Evolutionary conservation across 2,329 filamentous ascomycete species (phyloP).

Genomic region (Fragosphaeria purpurea): DNA sequence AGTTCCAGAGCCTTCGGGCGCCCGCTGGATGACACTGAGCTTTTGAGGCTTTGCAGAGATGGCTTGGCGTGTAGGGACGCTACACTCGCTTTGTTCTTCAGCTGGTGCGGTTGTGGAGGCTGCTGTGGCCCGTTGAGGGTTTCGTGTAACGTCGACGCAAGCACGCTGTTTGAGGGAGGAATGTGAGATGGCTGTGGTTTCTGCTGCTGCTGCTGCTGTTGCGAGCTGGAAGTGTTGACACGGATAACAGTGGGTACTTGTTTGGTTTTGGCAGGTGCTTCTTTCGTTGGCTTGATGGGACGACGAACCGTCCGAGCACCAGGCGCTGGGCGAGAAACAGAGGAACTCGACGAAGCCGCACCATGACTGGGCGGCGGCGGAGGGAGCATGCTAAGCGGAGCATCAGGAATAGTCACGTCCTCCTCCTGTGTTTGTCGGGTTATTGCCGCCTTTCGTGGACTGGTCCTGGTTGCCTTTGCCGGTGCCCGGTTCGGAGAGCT

Average conservation of each 20-base stretch:
- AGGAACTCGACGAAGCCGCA: background rate
- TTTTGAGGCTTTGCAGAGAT: constrained; percentile 53
- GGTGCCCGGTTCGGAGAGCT: constrained; percentile 27
- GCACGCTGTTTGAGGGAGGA: constrained; percentile 46
- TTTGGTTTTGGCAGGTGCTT: constrained; percentile 47
- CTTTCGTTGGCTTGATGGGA: constrained; percentile 53
- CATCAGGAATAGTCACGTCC: constrained; percentile 49
- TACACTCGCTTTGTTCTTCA: constrained; percentile 57
- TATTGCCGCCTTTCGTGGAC: constrained; percentile 36
- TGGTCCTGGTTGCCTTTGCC: constrained; percentile 36
- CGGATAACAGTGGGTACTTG: constrained; percentile 62
- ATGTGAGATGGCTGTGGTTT: constrained; percentile 32
- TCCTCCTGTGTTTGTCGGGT: constrained; percentile 21
- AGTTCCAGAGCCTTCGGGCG: constrained; percentile 63
- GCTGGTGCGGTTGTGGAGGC: constrained; percentile 32
- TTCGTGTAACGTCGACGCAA: constrained; percentile 51
- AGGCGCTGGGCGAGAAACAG: constrained; percentile 41
- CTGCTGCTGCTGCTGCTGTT: constrained; percentile 26
- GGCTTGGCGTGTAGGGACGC: constrained; percentile 50
- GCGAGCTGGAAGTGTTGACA: constrained; percentile 54
- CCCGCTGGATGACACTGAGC: constrained; percentile 50
- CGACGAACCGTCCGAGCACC: constrained; percentile 43
- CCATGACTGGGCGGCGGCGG: constrained; percentile 21
- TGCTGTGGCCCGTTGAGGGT: constrained; percentile 30
- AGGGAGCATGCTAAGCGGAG: constrained; percentile 46